These are phyloP conservation scores for Trichoderma pleuroti DNA, from an alignment of 2,329 filamentous ascomycete species.

Conservation along the genomic window DNA sequence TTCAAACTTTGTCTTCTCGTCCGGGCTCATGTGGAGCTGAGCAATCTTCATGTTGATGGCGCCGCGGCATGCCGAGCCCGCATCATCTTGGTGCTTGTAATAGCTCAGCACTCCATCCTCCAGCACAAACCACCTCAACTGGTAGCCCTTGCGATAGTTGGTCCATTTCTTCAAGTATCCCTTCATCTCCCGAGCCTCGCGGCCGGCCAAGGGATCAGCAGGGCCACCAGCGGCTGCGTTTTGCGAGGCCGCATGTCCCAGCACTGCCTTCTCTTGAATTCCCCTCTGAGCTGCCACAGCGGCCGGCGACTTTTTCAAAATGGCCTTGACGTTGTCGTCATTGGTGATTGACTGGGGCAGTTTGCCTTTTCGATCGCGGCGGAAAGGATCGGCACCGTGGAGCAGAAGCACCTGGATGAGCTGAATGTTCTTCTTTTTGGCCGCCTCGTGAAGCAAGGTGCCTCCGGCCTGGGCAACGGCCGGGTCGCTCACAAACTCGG, in stretches of 20 bases:
- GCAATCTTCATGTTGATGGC: conserved; percentile 99
- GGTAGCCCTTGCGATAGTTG: conserved; percentile 96
- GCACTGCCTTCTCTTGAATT: conserved; percentile 94
- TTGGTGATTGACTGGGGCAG: conserved; percentile 94
- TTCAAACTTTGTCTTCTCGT: conserved; percentile 97
- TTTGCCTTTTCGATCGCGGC: conserved; percentile 90
- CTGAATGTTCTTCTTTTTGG: conserved; percentile 78
- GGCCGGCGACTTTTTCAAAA: conserved; percentile 90
- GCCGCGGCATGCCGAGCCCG: conserved; percentile 90
- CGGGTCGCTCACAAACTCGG: conserved; percentile 80
- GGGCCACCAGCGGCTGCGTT: conserved; percentile 50
- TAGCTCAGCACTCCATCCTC: conserved; percentile 97
- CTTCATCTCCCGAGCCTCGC: conserved; percentile 94
- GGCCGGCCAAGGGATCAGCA: conserved; percentile 64
- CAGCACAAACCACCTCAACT: conserved; percentile 94
- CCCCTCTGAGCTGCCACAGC: conserved; percentile 90
- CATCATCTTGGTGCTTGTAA: conserved; percentile 98
- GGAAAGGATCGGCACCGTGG: conserved; percentile 93
- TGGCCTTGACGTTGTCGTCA: conserved; percentile 81
- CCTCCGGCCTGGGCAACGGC: conserved; percentile 78
- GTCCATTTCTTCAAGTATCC: conserved; percentile 99
- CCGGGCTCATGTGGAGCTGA: conserved; percentile 88
- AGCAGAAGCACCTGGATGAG: conserved; percentile 87
- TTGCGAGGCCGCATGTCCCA: conserved; percentile 67
- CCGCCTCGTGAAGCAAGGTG: conserved; percentile 88